A percentile compares a stretch with the other conserved stretches of the same genome.
These are phyloP conservation scores for Prasinococcaceae sp. DNA, from an alignment of 139 green algal genomes.

Conservation along the genomic window DNA sequence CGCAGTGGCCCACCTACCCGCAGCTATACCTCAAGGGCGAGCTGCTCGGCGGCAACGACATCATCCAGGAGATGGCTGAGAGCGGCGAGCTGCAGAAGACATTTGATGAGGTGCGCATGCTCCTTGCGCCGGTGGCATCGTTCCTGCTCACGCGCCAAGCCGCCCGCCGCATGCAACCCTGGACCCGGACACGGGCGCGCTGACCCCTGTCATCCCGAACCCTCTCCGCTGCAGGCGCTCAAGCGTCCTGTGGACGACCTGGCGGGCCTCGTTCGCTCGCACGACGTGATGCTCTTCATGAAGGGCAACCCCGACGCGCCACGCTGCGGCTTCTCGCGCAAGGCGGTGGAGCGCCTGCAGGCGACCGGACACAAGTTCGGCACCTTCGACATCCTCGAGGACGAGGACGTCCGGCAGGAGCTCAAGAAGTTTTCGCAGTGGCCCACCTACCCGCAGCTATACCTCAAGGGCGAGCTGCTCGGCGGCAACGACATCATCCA, in stretches of 20 bases:
- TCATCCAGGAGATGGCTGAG: slow-evolving; percentile 46
- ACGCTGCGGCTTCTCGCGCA: slow-evolving; percentile 68
- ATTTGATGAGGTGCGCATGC: too few species aligned
- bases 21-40: slow-evolving; percentile 74
- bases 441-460: slow-evolving; percentile 86
- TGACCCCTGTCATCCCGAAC: too few species aligned
- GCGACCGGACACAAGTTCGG: slow-evolving; percentile 34
- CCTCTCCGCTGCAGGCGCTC: too few species aligned
- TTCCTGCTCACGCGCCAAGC: too few species aligned
- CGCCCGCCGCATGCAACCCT: too few species aligned
- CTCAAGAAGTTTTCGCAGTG: slow-evolving; percentile 75
- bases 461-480: slow-evolving; percentile 60
- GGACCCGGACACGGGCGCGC: too few species aligned
- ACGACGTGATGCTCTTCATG: slow-evolving; percentile 78
- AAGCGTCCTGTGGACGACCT: too few species aligned
- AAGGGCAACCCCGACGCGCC: slow-evolving; percentile 57
- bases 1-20: slow-evolving; percentile 80
- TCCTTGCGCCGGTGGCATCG: too few species aligned
- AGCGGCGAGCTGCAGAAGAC: slow-evolving; percentile 17
- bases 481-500: slow-evolving; percentile 63
- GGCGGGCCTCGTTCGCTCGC: too few species aligned
- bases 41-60: slow-evolving; percentile 62
- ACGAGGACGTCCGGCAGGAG: slow-evolving; percentile 62
- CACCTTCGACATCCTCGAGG: slow-evolving; percentile 76
- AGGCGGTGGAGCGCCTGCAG: slow-evolving; percentile 51